phyloP scores from a whole-genome alignment of 768 basidiomycete species.

The Obba rivulosa region DNA sequence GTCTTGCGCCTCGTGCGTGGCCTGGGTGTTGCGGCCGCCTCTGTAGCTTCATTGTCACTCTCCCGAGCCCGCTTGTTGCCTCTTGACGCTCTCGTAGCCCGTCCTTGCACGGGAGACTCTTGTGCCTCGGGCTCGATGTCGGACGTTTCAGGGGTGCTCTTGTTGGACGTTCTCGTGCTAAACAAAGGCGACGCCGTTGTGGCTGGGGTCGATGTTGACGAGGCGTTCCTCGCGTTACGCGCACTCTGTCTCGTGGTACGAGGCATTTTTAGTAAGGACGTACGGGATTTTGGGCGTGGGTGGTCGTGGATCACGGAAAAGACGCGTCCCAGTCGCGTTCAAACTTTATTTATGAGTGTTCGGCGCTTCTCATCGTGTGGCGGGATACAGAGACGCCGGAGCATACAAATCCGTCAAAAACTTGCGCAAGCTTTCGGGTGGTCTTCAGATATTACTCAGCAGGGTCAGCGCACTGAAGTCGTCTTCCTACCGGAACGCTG shows the following conservation, averaged over 20 bases:
- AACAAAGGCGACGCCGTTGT: conserved; percentile 46
- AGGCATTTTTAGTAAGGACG: conserved; percentile 10
- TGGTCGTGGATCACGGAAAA: conserved; percentile 6
- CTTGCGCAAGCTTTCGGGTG: no score
- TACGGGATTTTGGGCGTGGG: neutral
- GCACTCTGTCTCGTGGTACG: conserved; percentile 15
- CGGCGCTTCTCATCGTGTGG: conserved; percentile 9
- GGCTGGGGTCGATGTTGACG: conserved; percentile 31
- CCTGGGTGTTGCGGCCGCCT: neutral
- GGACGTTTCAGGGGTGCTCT: conserved; percentile 51
- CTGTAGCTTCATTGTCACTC: conserved; percentile 5
- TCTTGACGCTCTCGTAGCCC: conserved; percentile 4
- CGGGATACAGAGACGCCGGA: conserved; percentile 3
- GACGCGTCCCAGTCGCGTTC: conserved; percentile 19
- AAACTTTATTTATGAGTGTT: conserved; percentile 22
- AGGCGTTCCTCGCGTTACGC: conserved; percentile 24
- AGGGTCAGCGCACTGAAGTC: no score
- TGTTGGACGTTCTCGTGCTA: conserved; percentile 40
- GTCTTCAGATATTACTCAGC: no score
- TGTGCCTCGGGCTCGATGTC: conserved; percentile 21
- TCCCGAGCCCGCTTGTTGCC: conserved; percentile 9
- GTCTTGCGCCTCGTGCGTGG: conserved; percentile 4
- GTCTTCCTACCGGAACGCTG: no score
- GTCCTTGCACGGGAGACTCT: neutral
- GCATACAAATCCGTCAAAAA: no score